Percentiles rank a stretch among this genome's conserved stretches.
These are phyloP conservation scores for Saposhnikovia divaricata DNA, from an alignment of 129 eudicot genomes.

Conservation along the genomic window DNA sequence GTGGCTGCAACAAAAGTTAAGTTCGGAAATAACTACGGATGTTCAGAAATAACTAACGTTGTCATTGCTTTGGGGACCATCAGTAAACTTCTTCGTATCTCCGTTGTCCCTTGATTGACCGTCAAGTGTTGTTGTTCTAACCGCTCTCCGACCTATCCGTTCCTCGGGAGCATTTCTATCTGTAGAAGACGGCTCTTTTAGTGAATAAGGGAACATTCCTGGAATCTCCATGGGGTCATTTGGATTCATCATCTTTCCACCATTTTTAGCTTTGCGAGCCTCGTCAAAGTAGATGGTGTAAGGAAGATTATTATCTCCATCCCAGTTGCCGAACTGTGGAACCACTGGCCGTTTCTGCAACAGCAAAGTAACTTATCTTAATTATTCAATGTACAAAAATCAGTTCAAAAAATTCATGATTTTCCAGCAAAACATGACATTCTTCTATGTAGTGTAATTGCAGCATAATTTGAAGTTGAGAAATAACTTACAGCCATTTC, in stretches of 20 bases:
- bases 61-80: slow-evolving; percentile 31
- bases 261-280: slow-evolving; percentile 53
- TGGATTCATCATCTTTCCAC: slow-evolving; percentile 82
- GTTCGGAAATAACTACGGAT: too few species aligned
- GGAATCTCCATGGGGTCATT: slow-evolving; percentile 85
- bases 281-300: slow-evolving; percentile 73
- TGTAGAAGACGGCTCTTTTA: slow-evolving; percentile 23
- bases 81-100: slow-evolving; percentile 27
- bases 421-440: neutral
- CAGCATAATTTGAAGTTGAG: neutral
- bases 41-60: slow-evolving; percentile 2
- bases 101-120: slow-evolving; percentile 35
- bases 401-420: neutral
- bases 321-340: slow-evolving; percentile 94
- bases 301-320: slow-evolving; percentile 47
- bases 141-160: slow-evolving; percentile 27
- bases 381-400: neutral
- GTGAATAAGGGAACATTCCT: slow-evolving; percentile 40
- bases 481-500: slow-evolving; percentile 48
- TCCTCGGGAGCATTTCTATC: slow-evolving; percentile 25
- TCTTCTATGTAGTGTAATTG: neutral
- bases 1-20: too few species aligned
- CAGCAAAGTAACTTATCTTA: neutral
- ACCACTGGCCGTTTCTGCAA: slow-evolving; percentile 52
- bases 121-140: slow-evolving; percentile 25